phyloP scores from a whole-genome alignment of 306 rosid species.

The Rosa persica region DNA sequence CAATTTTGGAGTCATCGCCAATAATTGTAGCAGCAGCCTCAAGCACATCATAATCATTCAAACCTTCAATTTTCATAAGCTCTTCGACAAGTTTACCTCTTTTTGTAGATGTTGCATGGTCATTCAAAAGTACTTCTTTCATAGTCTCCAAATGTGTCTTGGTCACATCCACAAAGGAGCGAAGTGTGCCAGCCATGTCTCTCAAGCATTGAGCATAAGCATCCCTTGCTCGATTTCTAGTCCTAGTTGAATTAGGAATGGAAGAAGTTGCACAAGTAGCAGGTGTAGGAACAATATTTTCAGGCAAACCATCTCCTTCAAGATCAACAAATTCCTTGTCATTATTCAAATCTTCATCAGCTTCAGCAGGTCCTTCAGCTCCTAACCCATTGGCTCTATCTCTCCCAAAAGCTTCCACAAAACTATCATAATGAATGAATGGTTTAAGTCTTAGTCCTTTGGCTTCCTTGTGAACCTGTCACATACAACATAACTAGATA shows the following conservation, averaged over 20 bases:
- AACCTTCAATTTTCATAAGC: not conserved
- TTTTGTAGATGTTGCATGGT: not conserved
- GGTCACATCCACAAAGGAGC: no score
- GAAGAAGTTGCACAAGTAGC: no score
- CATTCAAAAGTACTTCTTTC: no score
- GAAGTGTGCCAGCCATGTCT: not conserved
- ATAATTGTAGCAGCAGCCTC: not conserved
- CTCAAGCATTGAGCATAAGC: not conserved
- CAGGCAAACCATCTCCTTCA: no score
- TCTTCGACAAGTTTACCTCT: not conserved
- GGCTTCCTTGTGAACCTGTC: not conserved
- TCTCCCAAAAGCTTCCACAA: not conserved
- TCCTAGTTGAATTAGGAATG: no score
- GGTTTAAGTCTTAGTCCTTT: not conserved
- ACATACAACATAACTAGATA: not conserved
- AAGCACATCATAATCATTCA: not conserved
- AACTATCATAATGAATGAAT: slow-evolving; percentile 2
- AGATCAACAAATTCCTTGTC: no score
- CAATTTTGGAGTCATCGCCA: slow-evolving; percentile 3
- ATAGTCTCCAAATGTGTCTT: no score
- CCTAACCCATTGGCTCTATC: not conserved
- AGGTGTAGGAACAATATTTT: no score
- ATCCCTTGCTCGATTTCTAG: not conserved
- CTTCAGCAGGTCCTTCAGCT: not conserved
- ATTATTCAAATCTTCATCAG: no score